Base-by-base conservation (phyloP, 2,329 filamentous ascomycete species). In the Xylariaceae sp. region DNA sequence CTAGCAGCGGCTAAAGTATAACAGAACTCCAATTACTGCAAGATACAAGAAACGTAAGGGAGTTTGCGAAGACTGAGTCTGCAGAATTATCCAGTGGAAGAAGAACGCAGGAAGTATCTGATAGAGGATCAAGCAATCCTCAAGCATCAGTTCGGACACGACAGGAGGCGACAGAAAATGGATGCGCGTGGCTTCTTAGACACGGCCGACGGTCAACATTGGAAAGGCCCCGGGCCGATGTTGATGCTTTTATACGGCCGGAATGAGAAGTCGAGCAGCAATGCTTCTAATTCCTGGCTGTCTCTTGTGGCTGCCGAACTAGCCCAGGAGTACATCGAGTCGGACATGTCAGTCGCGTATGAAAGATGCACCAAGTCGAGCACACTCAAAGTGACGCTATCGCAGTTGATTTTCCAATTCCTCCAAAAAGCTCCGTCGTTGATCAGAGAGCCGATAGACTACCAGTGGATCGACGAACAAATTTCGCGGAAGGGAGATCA, bases 151-250 rank as follows among this genome's bases (percentile, higher is more conserved):
- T 51, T 47, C 31, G 22, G 33, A 39, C 31, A 22, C n/a, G 40
- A 51, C 34, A 47, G 49, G 38, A 44, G 49, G 1, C 49, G 31
- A 7, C 19, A 51, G 33, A 51, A 40, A n/a, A 51, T 51, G 31
- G n/a, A 51, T 47, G 40, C 45, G 7, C 40, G 12, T 31, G 31
- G 6, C n/a, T 51, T 51, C 40, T 44, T 51, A 31, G n/a, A 6
- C 14, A 51, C 49, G 12, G 2, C n/a, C 42, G 12, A 47, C 12
- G 45, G 49, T 1, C n/a, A 44, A 28, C 40, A 16, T 36, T 51
- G 44, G 49, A 17, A 44, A 34, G 6, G n/a, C 11, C 44, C 40
- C 2, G 31, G 49, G 31, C 14, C 13, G 4, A 31, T 13, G 5
- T 28, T 51, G 14, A 31, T 51, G 10, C 44, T 51, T 34, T 17